A percentile compares a stretch with the other conserved stretches of the same genome.
phyloP scores from a whole-genome alignment of 768 basidiomycete species.

The Crassisporium funariophilum region DNA sequence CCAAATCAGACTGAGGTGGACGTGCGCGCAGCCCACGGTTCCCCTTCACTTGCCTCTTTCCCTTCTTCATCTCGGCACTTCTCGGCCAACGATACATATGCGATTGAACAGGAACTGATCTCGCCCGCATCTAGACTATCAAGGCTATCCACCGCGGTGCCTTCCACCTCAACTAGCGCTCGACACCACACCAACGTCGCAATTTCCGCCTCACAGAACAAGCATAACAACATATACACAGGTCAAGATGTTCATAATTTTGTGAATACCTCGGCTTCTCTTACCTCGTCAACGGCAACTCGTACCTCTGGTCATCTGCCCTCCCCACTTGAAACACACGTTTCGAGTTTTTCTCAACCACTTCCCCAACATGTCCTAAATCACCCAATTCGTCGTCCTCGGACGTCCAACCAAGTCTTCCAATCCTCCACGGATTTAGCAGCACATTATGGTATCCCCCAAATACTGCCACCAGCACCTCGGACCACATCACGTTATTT shows the following conservation, averaged over 20 bases:
- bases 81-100: constrained; percentile 20
- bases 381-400: constrained; percentile 54
- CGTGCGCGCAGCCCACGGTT: constrained; percentile 12
- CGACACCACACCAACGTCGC: constrained; percentile 40
- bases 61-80: constrained; percentile 9
- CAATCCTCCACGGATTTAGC: constrained; percentile 67
- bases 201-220: constrained; percentile 50
- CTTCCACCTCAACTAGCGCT: constrained; percentile 35
- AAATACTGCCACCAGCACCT: constrained; percentile 68
- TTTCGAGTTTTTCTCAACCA: constrained; percentile 49
- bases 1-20: constrained; percentile 26
- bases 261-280: constrained; percentile 53
- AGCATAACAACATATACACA: constrained; percentile 26
- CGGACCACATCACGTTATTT: constrained; percentile 55
- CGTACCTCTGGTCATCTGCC: constrained; percentile 42
- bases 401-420: constrained; percentile 70
- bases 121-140: constrained; percentile 53
- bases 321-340: constrained; percentile 51
- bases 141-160: constrained; percentile 52
- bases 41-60: constrained; percentile 16
- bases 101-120: constrained; percentile 55
- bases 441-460: constrained; percentile 79
- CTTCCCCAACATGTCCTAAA: constrained; percentile 61
- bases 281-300: constrained; percentile 38
- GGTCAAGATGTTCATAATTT: constrained; percentile 49